phyloP scores from a whole-genome alignment of 768 basidiomycete species.

The Daedalea quercina region DNA sequence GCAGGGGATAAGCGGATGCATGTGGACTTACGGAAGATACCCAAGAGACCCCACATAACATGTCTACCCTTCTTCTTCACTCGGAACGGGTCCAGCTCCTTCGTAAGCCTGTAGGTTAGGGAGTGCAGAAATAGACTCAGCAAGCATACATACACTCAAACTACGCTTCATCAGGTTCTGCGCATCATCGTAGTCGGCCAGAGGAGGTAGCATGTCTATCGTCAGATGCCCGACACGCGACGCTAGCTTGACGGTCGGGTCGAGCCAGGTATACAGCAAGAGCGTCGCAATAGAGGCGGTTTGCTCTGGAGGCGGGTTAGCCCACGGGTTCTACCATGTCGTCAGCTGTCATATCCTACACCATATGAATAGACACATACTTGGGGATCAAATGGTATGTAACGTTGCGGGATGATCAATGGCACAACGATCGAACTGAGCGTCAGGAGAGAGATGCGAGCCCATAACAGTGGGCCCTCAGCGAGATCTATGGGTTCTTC shows the following conservation, averaged over 20 bases:
- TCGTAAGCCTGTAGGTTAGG: background rate
- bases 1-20: too few relatives aligned
- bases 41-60: conserved; percentile 28
- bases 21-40: conserved; percentile 14
- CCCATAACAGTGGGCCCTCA: conserved; percentile 30
- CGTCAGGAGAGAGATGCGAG: conserved; percentile 26
- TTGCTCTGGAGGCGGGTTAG: conserved; percentile 34
- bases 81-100: conserved; percentile 30
- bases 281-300: conserved; percentile 36
- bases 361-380: conserved; percentile 11
- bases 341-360: too few relatives aligned
- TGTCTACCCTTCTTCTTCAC: conserved; percentile 24
- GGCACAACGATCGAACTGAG: conserved; percentile 32
- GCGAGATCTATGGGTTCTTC: conserved; percentile 27
- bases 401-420: conserved; percentile 30
- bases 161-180: conserved; percentile 17
- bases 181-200: conserved; percentile 25
- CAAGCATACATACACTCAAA: conserved; percentile 17
- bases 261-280: conserved; percentile 35
- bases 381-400: conserved; percentile 33
- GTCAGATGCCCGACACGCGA: conserved; percentile 25
- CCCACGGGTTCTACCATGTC: conserved; percentile 8
- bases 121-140: conserved; percentile 1
- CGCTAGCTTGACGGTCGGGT: conserved; percentile 25
- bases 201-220: conserved; percentile 28